Percentiles rank a stretch among this genome's conserved stretches.
These are phyloP conservation scores for Yamadazyma scolyti DNA, from an alignment of 805 yeast genomes.

Conservation along the genomic window DNA sequence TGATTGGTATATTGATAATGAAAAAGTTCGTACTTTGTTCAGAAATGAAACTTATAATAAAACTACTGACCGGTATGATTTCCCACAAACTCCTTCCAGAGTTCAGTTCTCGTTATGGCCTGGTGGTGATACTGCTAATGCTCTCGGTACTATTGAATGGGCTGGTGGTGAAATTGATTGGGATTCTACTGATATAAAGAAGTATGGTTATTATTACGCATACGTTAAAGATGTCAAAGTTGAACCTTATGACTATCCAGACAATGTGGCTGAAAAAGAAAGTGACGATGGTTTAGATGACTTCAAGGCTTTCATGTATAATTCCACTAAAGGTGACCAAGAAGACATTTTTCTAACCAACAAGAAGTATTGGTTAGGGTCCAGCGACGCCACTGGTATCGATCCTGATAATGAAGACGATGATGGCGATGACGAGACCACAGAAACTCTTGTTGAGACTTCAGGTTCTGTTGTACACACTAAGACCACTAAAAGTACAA, in stretches of 20 bases:
- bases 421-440: slow-evolving; percentile 6
- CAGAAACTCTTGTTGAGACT: slow-evolving; percentile 11
- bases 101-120: slow-evolving; percentile 79
- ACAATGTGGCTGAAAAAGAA: slow-evolving; percentile 33
- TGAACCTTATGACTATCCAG: slow-evolving; percentile 72
- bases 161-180: slow-evolving; percentile 88
- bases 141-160: slow-evolving; percentile 70
- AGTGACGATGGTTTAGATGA: slow-evolving; percentile 40
- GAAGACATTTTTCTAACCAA: slow-evolving; percentile 55
- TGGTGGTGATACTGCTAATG: slow-evolving; percentile 56
- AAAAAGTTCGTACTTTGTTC: slow-evolving; percentile 58
- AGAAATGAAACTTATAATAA: slow-evolving; percentile 59
- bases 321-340: slow-evolving; percentile 39
- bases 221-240: slow-evolving; percentile 57
- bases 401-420: slow-evolving; percentile 44
- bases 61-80: slow-evolving; percentile 54
- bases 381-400: slow-evolving; percentile 62
- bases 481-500: slow-evolving; percentile 13
- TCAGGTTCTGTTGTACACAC: slow-evolving; percentile 18
- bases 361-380: slow-evolving; percentile 56
- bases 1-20: slow-evolving; percentile 73
- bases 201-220: slow-evolving; percentile 81
- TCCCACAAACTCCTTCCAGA: slow-evolving; percentile 73
- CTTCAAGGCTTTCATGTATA: slow-evolving; percentile 45
- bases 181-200: slow-evolving; percentile 67